Evolutionary conservation across 2,329 filamentous ascomycete genomes (phyloP).

Genomic region (Penicillium crustosum): DNA sequence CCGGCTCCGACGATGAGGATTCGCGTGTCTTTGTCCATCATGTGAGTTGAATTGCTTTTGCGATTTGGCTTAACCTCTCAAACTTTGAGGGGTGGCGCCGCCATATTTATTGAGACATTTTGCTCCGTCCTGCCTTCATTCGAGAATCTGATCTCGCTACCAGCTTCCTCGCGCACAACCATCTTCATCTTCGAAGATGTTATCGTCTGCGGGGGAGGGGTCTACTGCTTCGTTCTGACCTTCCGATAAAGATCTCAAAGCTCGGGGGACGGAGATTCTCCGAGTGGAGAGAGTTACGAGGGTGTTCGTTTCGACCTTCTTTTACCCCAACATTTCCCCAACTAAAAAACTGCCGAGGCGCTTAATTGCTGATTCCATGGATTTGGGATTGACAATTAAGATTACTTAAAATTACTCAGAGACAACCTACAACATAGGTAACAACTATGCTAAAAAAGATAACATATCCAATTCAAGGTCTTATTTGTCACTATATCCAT

Average conservation of each 20-base stretch:
- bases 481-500: not conserved
- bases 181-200: not conserved
- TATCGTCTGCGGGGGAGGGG: not conserved
- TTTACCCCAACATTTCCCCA: not conserved
- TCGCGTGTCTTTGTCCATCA: slow-evolving; percentile 3
- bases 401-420: no score
- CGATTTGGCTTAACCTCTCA: not conserved
- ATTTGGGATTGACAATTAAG: no score
- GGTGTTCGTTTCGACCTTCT: not conserved
- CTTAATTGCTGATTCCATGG: not conserved
- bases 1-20: slow-evolving; percentile 15
- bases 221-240: slow-evolving; percentile 4
- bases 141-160: not conserved
- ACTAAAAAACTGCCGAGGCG: not conserved
- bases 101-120: slow-evolving; percentile 11
- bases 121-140: not conserved
- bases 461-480: not conserved
- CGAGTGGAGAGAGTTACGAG: not conserved
- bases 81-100: not conserved
- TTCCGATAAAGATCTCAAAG: not conserved
- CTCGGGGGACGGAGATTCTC: not conserved
- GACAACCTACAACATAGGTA: no score
- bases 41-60: not conserved
- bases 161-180: slow-evolving; percentile 2
- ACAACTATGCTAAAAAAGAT: not conserved